Evolutionary conservation across 2,329 filamentous ascomycete genomes (phyloP).

Genomic region (Aspergillus sp.): DNA sequence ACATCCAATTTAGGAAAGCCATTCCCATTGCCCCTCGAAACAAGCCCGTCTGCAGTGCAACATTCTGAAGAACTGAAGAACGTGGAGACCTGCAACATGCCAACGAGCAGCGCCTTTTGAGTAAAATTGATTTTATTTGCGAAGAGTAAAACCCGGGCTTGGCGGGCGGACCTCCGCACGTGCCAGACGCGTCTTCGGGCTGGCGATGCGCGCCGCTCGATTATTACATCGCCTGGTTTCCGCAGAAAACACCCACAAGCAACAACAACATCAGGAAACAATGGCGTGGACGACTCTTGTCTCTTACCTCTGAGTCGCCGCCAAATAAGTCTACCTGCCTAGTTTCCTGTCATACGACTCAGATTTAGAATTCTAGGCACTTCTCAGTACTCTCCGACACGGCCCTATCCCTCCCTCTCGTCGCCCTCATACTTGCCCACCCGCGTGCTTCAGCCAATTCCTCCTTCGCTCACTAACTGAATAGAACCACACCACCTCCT

Average conservation of each 20-base stretch:
- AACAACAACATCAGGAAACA: background rate
- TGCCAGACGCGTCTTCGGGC: conserved; percentile 24
- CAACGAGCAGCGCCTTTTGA: background rate
- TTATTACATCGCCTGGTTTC: conserved; percentile 7
- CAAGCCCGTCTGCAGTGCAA: background rate
- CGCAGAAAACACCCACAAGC: background rate
- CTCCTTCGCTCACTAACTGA: background rate
- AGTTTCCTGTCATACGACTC: too few species aligned
- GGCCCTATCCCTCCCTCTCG: background rate
- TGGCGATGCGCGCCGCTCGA: conserved; percentile 16
- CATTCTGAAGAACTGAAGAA: background rate
- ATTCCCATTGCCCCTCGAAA: background rate
- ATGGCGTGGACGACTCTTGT: background rate
- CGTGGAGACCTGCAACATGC: conserved; percentile 7
- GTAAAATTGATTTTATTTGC: too few species aligned
- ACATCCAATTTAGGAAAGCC: background rate
- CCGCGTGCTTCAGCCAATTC: background rate
- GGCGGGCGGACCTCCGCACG: conserved; percentile 24
- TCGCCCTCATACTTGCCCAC: background rate
- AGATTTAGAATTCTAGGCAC: too few species aligned
- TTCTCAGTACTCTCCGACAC: background rate
- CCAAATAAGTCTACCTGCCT: too few species aligned
- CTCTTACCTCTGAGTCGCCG: background rate
- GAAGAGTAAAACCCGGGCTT: conserved; percentile 11
- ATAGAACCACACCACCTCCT: background rate